phyloP scores from a whole-genome alignment of 2,329 filamentous ascomycete genomes.

The Penicillium sp. region DNA sequence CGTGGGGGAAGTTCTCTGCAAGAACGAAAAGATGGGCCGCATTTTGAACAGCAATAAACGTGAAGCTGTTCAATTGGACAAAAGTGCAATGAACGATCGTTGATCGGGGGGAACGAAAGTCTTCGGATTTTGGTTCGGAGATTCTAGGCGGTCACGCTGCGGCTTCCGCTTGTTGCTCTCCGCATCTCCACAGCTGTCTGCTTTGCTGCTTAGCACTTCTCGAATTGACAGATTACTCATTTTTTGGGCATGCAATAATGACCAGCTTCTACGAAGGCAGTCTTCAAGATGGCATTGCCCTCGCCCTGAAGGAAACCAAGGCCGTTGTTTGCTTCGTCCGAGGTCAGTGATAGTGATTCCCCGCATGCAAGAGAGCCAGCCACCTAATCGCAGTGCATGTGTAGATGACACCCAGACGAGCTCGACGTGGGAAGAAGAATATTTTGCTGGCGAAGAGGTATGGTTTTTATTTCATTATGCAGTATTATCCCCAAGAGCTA shows the following conservation, averaged over 20 bases:
- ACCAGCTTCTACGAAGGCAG: constrained; percentile 80
- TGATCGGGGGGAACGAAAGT: not conserved
- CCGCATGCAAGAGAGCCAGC: constrained; percentile 11
- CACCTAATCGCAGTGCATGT: constrained; percentile 11
- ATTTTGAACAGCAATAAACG: constrained; percentile 14
- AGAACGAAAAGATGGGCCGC: constrained; percentile 30
- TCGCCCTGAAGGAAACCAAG: constrained; percentile 73
- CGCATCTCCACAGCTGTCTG: constrained; percentile 13
- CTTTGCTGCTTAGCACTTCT: not conserved
- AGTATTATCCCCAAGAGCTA: not conserved
- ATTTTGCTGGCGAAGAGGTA: constrained; percentile 57
- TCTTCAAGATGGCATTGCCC: constrained; percentile 76
- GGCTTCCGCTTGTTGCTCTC: constrained; percentile 10
- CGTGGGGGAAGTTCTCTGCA: constrained; percentile 24
- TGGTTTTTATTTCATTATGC: not conserved
- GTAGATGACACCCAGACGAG: constrained; percentile 71
- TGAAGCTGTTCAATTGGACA: not conserved
- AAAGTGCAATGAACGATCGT: not conserved
- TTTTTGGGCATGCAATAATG: constrained; percentile 14
- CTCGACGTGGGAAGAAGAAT: constrained; percentile 70
- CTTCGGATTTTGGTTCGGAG: constrained; percentile 11
- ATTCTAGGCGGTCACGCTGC: constrained; percentile 26
- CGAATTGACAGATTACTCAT: not conserved
- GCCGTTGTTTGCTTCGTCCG: constrained; percentile 82
- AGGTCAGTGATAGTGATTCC: constrained; percentile 53